phyloP scores from a whole-genome alignment of 345 rosid species.

The Bretschneidera sinensis region DNA sequence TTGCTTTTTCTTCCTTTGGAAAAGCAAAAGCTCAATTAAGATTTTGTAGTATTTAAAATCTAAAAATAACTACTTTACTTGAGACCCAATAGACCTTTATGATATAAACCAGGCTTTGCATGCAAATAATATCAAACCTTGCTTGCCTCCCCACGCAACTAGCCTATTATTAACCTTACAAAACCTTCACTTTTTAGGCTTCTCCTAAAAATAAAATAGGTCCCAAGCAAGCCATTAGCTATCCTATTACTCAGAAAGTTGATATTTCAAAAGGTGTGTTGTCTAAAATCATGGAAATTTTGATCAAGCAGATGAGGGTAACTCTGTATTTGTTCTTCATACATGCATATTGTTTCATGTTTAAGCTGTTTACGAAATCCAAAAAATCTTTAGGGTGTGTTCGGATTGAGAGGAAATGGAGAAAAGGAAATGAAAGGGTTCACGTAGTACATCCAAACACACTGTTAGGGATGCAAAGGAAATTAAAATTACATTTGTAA shows the following conservation, averaged over 20 bases:
- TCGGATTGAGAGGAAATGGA: too few relatives aligned
- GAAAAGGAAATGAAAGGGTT: too few relatives aligned
- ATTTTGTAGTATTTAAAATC: too few relatives aligned
- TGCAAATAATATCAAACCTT: constrained; percentile 39
- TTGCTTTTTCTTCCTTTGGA: background rate
- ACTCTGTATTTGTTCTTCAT: background rate
- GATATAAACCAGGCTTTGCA: constrained; percentile 22
- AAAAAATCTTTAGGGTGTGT: too few relatives aligned
- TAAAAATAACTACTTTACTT: constrained; percentile 29
- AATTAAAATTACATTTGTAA: background rate
- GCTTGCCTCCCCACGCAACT: constrained; percentile 18
- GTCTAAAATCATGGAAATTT: background rate
- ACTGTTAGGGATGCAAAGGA: too few relatives aligned
- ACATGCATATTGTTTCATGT: background rate
- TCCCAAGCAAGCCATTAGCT: background rate
- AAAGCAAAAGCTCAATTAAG: background rate
- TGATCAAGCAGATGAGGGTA: background rate
- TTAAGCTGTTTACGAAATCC: too few relatives aligned
- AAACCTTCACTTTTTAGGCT: constrained; percentile 10
- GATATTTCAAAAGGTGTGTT: background rate
- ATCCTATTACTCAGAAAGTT: background rate
- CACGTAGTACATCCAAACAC: too few relatives aligned
- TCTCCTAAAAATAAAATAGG: constrained; percentile 29
- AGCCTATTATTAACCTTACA: constrained; percentile 13
- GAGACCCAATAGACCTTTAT: background rate